Evolutionary conservation across 495 filamentous ascomycete genomes (phyloP), one percentile per base, ranked within the genome.

Genomic region (Parachaetomium inaequale): DNA sequence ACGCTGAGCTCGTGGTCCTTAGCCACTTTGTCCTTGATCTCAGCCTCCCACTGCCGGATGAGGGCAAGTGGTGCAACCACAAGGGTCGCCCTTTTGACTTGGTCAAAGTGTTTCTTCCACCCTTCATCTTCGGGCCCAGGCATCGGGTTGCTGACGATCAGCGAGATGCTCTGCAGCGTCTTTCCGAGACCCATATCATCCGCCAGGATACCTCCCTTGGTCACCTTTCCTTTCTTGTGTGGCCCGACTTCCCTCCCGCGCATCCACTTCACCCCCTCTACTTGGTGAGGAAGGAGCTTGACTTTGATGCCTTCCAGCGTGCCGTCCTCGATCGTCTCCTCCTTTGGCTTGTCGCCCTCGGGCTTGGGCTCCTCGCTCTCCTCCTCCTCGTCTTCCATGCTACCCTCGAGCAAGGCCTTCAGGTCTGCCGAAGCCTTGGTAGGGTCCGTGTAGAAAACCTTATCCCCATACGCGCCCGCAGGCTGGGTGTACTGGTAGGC

Each of bases 11-110:
- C 81, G 65, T 94, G 89, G 6, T 81, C 79, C 36, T 78, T 71
- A 38, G 82, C 76, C 15, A 96, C 86, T 70, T 90, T 93, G 45
- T 87, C 85, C 46, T 85, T 86, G 69, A 98, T 89, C 72, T 98
- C 94, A 2, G 85, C 79, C 72, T 98, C 94, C 94, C 94, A 98
- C 76, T 98, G 94, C 64, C 93, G 91, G 76, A 98, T 97, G 28
- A 98, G 82, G 21, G 93, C 93, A 29, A 98, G 75, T 17, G 94
- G 94, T n/a, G 93, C 94, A 58, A 98, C 88, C 43, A 98, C 92
- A 11, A 98, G 79, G 0, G 94, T 98, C 11, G 85, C 84, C 66
- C 88, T 91, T 68, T 86, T 88, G 43, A 93, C 72, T 2, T 81
- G 78, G 4, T 82, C 74, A 19, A 83, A 76, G 23, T 91, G 76